Evolutionary conservation across 108 stramenopile species (phyloP), one percentile per base, ranked within the genome.

Genomic region (Skeletonema grethae): DNA sequence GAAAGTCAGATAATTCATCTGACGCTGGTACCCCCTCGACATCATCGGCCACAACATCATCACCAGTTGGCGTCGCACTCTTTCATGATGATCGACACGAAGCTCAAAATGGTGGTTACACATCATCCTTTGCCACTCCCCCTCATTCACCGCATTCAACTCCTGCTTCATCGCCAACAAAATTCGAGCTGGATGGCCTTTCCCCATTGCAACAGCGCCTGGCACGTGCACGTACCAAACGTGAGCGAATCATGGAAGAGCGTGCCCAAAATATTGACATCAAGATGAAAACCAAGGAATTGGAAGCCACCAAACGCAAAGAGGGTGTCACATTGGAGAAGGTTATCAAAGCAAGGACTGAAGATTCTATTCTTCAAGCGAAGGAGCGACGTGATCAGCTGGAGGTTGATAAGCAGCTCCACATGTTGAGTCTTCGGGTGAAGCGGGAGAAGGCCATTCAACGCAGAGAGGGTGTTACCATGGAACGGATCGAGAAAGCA

Each of bases 201-300:
- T 77, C 76, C 6, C 57, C 76, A 15, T 41, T 77, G 24, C 76
- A 77, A 28, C 22, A 22, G 50, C 68, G 76, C 9, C 64, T 77
- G 2, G 57, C 50, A 20, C 68, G 69, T 15, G 76, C 76, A 53
- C 59, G 61, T 43, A 31, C 32, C 57, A 64, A 65, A 29, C 76
- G 76, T 32, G 25, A 65, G 7, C 63, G 58, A 18, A 63, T 70
- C 22, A 32, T 63, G 38, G 50, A 22, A 18, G 53, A 63, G 35
- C 61, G 61, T 32, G 57, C 32, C 12, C 20, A 50, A 22, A 30
- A 20, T 9, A 64, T 69, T 25, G 32, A 48, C 30, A 3, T 13
- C 36, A 77, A 58, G 25, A 28, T 38, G 38, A 70, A 59, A 55
- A 18, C 45, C 7, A 24, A 18, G 20, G 36, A 29, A 15, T 11